Evolutionary conservation across 306 rosid genomes (phyloP).

Genomic region (Pueraria montana): DNA sequence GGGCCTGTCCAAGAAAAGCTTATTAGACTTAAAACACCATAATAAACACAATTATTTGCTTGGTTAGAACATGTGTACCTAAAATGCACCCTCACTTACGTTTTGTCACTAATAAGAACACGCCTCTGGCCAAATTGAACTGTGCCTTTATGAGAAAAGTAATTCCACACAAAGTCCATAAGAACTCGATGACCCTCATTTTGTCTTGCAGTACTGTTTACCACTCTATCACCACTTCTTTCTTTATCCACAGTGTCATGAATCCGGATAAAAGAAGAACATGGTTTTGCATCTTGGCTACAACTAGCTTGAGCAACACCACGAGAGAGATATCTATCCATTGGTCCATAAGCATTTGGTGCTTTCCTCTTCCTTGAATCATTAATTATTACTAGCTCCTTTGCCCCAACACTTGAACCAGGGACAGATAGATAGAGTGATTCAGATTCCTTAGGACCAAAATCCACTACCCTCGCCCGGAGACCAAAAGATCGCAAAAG

Average conservation of each 20-base stretch:
- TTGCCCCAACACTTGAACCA: conserved; percentile 66
- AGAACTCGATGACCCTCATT: conserved; percentile 70
- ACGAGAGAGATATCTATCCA: conserved; percentile 55
- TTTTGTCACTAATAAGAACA: conserved; percentile 69
- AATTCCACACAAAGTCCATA: conserved; percentile 86
- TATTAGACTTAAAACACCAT: conserved; percentile 47
- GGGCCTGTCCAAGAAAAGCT: conserved; percentile 67
- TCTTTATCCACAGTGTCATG: conserved; percentile 37
- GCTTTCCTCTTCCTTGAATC: conserved; percentile 48
- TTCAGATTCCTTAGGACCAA: conserved; percentile 83
- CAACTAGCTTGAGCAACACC: conserved; percentile 45
- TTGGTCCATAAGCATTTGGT: conserved; percentile 50
- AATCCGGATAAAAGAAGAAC: conserved; percentile 33
- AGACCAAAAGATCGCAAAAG: conserved; percentile 87
- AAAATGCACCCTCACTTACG: conserved; percentile 58
- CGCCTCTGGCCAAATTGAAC: conserved; percentile 52
- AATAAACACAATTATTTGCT: conserved; percentile 41
- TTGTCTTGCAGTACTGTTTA: conserved; percentile 47
- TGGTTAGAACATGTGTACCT: conserved; percentile 14
- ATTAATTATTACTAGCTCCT: conserved; percentile 38
- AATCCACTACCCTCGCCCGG: conserved; percentile 75
- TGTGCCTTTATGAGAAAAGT: conserved; percentile 67
- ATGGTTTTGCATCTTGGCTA: conserved; percentile 35
- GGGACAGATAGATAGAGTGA: conserved; percentile 72
- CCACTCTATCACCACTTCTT: conserved; percentile 31